Percentiles rank a stretch among this genome's conserved stretches.
Conservation (phyloP, 805 yeast genomes). For the Limtongia smithiae region DNA sequence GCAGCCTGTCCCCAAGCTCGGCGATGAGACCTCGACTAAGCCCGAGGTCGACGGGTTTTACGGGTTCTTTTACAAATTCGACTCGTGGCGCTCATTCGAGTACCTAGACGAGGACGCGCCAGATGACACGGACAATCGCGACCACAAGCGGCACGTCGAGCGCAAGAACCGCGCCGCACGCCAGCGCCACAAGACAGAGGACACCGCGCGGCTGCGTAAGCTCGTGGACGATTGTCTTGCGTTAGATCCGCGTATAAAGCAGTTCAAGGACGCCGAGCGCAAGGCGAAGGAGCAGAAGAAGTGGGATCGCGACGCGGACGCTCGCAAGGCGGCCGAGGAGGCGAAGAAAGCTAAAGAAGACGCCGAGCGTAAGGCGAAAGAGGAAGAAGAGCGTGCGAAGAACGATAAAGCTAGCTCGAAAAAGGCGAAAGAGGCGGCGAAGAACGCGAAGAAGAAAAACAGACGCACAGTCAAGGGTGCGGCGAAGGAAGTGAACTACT, state of each 20-base stretch:
- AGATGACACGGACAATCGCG: conserved; percentile 98
- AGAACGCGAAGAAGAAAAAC: conserved; percentile 89
- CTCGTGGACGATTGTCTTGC: conserved; percentile 81
- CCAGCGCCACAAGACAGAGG: conserved; percentile 96
- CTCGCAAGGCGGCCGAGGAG: conserved; percentile 92
- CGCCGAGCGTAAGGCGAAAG: conserved; percentile 74
- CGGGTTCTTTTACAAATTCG: conserved; percentile 87
- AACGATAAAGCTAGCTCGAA: conserved; percentile 72
- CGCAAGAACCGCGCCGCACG: conserved; percentile 95
- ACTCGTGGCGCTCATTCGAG: conserved; percentile 98
- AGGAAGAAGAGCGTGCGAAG: conserved; percentile 65
- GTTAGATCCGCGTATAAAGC: conserved; percentile 92
- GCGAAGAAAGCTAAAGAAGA: conserved; percentile 83
- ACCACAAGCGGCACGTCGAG: conserved; percentile 97
- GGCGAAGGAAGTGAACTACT: conserved; percentile 79
- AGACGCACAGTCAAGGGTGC: conserved; percentile 80
- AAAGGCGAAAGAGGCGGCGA: conserved; percentile 94
- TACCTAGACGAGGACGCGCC: conserved; percentile 98
- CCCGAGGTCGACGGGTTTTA: conserved; percentile 79
- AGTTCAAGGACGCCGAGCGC: conserved; percentile 90
- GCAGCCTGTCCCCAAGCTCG: conserved; percentile 83
- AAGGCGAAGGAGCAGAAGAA: conserved; percentile 89
- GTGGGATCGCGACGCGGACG: conserved; percentile 98
- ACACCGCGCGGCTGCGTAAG: conserved; percentile 81
- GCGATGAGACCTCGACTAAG: conserved; percentile 63